Conservation (phyloP, 805 yeast genomes). For the Kazachstania africana region DNA sequence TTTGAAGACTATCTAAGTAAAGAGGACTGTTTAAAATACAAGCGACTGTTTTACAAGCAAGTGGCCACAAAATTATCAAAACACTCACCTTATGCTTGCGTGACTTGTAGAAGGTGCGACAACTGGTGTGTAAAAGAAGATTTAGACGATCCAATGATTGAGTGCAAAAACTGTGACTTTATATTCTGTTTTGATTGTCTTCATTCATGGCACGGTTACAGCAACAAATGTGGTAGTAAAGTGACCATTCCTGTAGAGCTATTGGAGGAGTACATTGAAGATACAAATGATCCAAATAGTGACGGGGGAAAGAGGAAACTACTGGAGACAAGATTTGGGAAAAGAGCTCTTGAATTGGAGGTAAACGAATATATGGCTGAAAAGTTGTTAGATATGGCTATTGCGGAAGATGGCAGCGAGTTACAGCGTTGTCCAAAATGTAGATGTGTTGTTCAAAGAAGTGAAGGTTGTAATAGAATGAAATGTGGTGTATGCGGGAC, state of each 20-base stretch:
- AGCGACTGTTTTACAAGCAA: slow-evolving; percentile 27
- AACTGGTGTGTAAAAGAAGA: slow-evolving; percentile 37
- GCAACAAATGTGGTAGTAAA: slow-evolving; percentile 33
- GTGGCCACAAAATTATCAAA: slow-evolving; percentile 34
- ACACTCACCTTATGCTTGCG: slow-evolving; percentile 37
- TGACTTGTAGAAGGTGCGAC: slow-evolving; percentile 43
- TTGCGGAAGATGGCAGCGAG: slow-evolving; percentile 31
- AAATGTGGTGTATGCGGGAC: slow-evolving; percentile 38
- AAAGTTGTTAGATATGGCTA: slow-evolving; percentile 32
- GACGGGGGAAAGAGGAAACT: slow-evolving; percentile 25
- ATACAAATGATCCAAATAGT: slow-evolving; percentile 18
- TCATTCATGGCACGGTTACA: slow-evolving; percentile 51
- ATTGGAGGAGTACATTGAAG: slow-evolving; percentile 28
- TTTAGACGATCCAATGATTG: slow-evolving; percentile 34
- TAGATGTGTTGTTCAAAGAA: slow-evolving; percentile 35
- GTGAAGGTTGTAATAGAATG: slow-evolving; percentile 60
- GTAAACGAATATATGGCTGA: slow-evolving; percentile 38
- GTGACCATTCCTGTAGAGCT: slow-evolving; percentile 21
- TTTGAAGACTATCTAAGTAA: slow-evolving; percentile 25
- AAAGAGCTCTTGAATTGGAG: slow-evolving; percentile 30
- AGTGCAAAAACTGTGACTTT: slow-evolving; percentile 38
- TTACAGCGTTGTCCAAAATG: slow-evolving; percentile 45
- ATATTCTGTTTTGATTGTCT: slow-evolving; percentile 47
- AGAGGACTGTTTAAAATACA: slow-evolving; percentile 28
- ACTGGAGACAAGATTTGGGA: slow-evolving; percentile 35